Evolutionary conservation across 2,329 filamentous ascomycete genomes (phyloP), one percentile per base, ranked within the genome.

Genomic region (Gaeumannomyces sp.): DNA sequence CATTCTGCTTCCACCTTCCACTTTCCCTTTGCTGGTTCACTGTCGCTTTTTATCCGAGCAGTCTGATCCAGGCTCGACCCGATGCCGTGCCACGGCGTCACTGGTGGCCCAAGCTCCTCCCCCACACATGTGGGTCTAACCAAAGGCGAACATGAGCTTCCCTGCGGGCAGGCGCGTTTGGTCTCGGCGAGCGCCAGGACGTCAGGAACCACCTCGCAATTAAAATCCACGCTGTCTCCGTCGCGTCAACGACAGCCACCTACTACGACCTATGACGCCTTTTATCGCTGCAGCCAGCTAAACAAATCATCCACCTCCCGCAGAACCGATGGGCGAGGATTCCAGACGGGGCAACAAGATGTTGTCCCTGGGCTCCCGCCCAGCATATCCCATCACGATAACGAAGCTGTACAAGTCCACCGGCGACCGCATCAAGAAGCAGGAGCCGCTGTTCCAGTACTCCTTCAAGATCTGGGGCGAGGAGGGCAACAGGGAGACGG

Each of bases 311-410:
- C 22, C 45, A n/a, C 45, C n/a, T 53, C n/a, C 7, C 19, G 45
- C 45, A 53, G 45, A 53, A 53, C 45, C 45, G 45, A 53, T 53
- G 45, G 45, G 45, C 22, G 45, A 53, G 45, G 45, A 53, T n/a
- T 53, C 45, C 45, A 53, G 45, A 31, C 38, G 61, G 65, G 70
- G 70, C 65, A 67, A 70, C 27, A 71, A 70, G 69, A 65, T 65
- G 59, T 74, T 88, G 65, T 79, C 76, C 64, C 73, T 88, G 65
- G 85, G 85, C 72, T 77, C 81, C 71, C 82, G 85, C 77, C 86
- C 97, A 70, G 90, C 90, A 77, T 99, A 98, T 78, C 95, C 95
- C 72, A 93, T 98, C 77, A 96, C 90, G 70, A 89, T 99, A 77
- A 93, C 89, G 71, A 90, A 92, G 76, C 83, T 98, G 67, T 85